Conservation (phyloP, 441 rosid genomes). For the Arabidopsis lyrata region DNA sequence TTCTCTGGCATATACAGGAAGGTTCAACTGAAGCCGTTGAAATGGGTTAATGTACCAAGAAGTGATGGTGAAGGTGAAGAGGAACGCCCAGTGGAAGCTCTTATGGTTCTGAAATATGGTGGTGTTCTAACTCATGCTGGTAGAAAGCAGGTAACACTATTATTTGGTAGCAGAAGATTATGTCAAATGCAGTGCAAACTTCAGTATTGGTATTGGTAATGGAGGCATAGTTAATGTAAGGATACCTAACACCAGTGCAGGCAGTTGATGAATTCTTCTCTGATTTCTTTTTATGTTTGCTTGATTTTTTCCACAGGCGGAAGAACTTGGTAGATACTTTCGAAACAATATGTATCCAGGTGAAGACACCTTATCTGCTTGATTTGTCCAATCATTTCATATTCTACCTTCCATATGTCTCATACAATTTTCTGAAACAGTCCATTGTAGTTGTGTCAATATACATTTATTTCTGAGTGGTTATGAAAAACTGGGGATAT, state of each 20-base stretch:
- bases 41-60: constrained; percentile 88
- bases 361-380: constrained; percentile 31
- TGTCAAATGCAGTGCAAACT: constrained; percentile 8
- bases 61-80: constrained; percentile 91
- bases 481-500: constrained; percentile 35
- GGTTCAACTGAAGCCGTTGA: constrained; percentile 96
- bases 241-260: constrained; percentile 8
- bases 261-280: background rate
- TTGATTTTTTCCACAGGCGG: constrained; percentile 71
- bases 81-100: constrained; percentile 97
- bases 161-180: constrained; percentile 11
- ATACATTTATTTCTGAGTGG: constrained; percentile 16
- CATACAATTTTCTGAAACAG: constrained; percentile 8
- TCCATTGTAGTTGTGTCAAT: constrained; percentile 21
- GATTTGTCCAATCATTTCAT: constrained; percentile 16
- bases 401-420: constrained; percentile 28
- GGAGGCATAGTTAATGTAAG: background rate
- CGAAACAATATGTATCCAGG: constrained; percentile 99
- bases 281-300: constrained; percentile 8
- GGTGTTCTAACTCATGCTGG: constrained; percentile 99
- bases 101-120: constrained; percentile 99
- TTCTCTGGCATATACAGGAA: constrained; percentile 99
- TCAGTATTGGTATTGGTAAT: constrained; percentile 17
- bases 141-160: constrained; percentile 86
- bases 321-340: constrained; percentile 97